phyloP scores from a whole-genome alignment of 768 basidiomycete genomes.

The Tricholoma flavovirens region DNA sequence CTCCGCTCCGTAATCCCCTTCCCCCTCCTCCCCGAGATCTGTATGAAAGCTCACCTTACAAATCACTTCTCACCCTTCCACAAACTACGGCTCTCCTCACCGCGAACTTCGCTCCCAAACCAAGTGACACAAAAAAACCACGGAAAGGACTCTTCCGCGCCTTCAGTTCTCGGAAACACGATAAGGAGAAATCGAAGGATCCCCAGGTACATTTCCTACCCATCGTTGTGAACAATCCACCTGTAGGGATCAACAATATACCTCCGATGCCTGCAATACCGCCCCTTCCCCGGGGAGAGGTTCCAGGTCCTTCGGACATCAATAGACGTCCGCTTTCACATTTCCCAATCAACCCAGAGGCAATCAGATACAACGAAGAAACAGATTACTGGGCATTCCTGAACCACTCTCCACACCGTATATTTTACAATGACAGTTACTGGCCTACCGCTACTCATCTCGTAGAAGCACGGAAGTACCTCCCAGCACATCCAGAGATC shows the following conservation, averaged over 20 bases:
- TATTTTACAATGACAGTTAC: conserved; percentile 45
- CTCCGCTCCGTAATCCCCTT: conserved; percentile 44
- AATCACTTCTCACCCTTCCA: conserved; percentile 47
- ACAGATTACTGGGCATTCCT: conserved; percentile 44
- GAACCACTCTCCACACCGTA: conserved; percentile 60
- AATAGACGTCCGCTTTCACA: background rate
- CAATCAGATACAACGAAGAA: conserved; percentile 39
- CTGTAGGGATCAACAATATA: background rate
- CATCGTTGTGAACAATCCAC: conserved; percentile 5
- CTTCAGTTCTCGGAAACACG: conserved; percentile 27
- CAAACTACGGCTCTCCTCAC: conserved; percentile 35
- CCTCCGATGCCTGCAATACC: conserved; percentile 4
- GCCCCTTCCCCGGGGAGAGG: background rate
- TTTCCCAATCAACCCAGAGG: conserved; percentile 6
- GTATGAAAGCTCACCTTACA: conserved; percentile 54
- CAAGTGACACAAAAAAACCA: conserved; percentile 28
- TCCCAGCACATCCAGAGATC: conserved; percentile 42
- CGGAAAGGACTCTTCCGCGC: conserved; percentile 41
- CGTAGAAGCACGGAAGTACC: conserved; percentile 71
- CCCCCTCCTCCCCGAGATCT: conserved; percentile 58
- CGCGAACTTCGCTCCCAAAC: conserved; percentile 22
- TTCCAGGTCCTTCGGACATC: background rate
- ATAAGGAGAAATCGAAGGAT: conserved; percentile 8
- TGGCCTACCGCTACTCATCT: conserved; percentile 74
- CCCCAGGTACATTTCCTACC: conserved; percentile 20